Percentiles rank a stretch among this genome's conserved stretches.
Conservation (phyloP, 768 basidiomycete species). For the Boletus rubropictus region DNA sequence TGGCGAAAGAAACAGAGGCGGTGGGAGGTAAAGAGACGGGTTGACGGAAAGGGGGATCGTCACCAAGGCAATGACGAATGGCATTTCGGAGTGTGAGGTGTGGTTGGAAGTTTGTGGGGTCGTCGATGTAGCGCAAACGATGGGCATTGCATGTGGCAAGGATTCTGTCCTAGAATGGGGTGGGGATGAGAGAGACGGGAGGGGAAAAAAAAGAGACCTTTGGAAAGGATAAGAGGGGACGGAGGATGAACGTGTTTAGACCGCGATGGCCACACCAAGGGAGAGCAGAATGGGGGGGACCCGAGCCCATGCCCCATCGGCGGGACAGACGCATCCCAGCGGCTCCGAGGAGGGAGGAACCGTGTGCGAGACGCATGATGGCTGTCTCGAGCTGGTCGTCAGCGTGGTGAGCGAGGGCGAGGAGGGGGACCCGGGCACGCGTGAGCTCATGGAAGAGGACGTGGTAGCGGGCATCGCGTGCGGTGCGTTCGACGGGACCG, state of each 20-base stretch:
- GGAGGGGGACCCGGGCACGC: constrained; percentile 29
- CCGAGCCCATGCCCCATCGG: constrained; percentile 73
- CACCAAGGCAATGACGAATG: constrained; percentile 46
- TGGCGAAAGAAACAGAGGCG: constrained; percentile 30
- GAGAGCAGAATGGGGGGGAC: constrained; percentile 21
- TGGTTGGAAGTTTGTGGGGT: constrained; percentile 72
- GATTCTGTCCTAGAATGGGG: constrained; percentile 58
- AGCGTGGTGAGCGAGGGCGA: constrained; percentile 72
- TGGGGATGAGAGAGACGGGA: neutral
- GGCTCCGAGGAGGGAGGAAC: constrained; percentile 51
- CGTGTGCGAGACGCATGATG: constrained; percentile 59
- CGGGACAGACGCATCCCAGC: constrained; percentile 64
- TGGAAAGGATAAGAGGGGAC: constrained; percentile 60
- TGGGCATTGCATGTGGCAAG: constrained; percentile 69
- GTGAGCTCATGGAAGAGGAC: constrained; percentile 46
- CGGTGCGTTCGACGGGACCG: constrained; percentile 47
- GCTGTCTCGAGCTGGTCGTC: constrained; percentile 84
- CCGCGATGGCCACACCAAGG: constrained; percentile 48
- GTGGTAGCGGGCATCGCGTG: constrained; percentile 55
- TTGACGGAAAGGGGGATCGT: constrained; percentile 12
- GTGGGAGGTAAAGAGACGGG: constrained; percentile 22
- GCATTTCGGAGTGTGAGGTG: constrained; percentile 67
- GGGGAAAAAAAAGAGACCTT: constrained; percentile 46
- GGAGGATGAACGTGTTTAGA: constrained; percentile 62
- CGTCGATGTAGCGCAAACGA: constrained; percentile 54